phyloP scores from a whole-genome alignment of 805 yeast genomes.

The Wickerhamiella nectarea region DNA sequence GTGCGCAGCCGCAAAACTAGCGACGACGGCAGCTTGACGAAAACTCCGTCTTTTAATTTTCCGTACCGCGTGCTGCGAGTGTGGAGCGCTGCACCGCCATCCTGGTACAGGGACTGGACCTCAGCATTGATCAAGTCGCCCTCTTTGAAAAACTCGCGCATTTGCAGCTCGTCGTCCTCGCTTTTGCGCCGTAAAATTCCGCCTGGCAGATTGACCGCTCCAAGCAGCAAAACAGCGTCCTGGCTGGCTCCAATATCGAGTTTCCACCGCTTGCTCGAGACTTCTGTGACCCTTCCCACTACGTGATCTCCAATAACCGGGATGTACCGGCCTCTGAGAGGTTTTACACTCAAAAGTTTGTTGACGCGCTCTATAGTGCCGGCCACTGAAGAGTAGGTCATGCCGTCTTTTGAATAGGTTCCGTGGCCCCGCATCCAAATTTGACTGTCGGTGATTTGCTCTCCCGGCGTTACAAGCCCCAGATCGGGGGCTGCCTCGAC shows the following conservation, averaged over 20 bases:
- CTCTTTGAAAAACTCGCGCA: constrained; percentile 87
- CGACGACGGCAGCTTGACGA: constrained; percentile 67
- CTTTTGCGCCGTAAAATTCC: constrained; percentile 89
- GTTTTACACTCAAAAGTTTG: constrained; percentile 69
- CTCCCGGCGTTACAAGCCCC: constrained; percentile 82
- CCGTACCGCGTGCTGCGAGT: constrained; percentile 94
- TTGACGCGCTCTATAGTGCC: constrained; percentile 82
- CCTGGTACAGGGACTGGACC: constrained; percentile 76
- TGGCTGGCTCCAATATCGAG: constrained; percentile 94
- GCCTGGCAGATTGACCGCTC: constrained; percentile 94
- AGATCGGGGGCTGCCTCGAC: constrained; percentile 5
- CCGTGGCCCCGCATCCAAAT: constrained; percentile 99
- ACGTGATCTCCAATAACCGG: constrained; percentile 97
- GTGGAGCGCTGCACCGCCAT: constrained; percentile 87
- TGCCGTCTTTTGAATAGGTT: constrained; percentile 53
- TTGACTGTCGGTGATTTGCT: constrained; percentile 87
- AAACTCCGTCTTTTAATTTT: constrained; percentile 80
- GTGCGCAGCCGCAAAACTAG: constrained; percentile 73
- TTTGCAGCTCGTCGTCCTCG: constrained; percentile 89
- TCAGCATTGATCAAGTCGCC: constrained; percentile 94
- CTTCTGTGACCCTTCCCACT: constrained; percentile 87
- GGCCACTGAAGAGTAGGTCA: constrained; percentile 81
- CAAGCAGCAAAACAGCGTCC: constrained; percentile 83
- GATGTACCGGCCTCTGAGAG: constrained; percentile 72
- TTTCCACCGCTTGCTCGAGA: constrained; percentile 88